Evolutionary conservation across 768 basidiomycete species (phyloP), one percentile per base, ranked within the genome.

Genomic region (Rhizopogon vesiculosus): DNA sequence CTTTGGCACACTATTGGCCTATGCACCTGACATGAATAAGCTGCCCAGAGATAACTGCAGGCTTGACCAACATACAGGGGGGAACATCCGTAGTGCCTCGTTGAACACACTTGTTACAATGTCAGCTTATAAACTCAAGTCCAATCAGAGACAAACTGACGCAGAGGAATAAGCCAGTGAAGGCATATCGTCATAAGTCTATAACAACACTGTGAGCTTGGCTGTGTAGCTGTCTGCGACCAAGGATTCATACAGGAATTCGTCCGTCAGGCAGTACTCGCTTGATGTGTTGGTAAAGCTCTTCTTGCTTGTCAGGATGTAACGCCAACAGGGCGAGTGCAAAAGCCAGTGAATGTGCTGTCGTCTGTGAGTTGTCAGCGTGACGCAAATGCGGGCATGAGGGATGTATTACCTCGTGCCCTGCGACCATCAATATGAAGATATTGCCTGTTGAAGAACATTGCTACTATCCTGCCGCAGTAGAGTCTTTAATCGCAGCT

Each of bases 351-450:
- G 72, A 66, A 55, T 72, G 68, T 2, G 70, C 69, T 1, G 70
- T 69, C 0, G 72, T 71, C 71, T 73, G 28, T 5, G 8, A 42
- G 6, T 5, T 31, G 35, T 56, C 31, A 55, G 33, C 25, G 16
- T 16, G 45, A 51, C 9, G 16, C 19, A 19, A 25, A 16, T 31
- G 51, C 22, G 33, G 40, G 15, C 8, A 22, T 15, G 1, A 31
- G 35, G 45, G 8, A 28, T 35, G 19, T 12, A 39, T 18, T 42
- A 81, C 81, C 70, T 84, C 84, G 55, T 84, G 81, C 8, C 84
- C 84, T 22, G 85, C 85, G 19, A 87, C 64, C n/a, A 85, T 56
- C 55, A 75, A 71, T 10, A 76, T 67, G 64, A 72, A 76, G 25
- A 72, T 62, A 54, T 76, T 75, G 10, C 70, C 70, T 25, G 25